These are phyloP conservation scores for Cyclotella choctawhatcheeana DNA, from an alignment of 108 stramenopile genomes.

Conservation along the genomic window DNA sequence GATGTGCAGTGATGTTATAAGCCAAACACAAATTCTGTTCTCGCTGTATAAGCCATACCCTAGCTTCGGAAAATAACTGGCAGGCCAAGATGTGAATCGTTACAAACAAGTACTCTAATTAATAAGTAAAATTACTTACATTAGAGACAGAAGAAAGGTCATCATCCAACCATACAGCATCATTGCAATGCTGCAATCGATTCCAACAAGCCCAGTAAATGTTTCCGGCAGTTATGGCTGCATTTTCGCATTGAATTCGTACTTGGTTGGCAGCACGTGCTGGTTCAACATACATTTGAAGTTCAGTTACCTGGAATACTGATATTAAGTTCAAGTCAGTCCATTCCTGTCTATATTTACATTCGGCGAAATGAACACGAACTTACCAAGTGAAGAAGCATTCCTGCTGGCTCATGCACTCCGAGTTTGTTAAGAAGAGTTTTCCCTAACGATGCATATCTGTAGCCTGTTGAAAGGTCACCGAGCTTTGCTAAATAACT, in stretches of 20 bases:
- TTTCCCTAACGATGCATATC: slow-evolving; percentile 6
- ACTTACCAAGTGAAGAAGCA: neutral
- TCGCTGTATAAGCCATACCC: neutral
- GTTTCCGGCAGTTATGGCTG: slow-evolving; percentile 26
- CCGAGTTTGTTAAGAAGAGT: slow-evolving; percentile 10
- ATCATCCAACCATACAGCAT: slow-evolving; percentile 5
- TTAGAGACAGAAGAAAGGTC: neutral
- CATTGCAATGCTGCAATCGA: neutral
- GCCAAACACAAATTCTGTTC: neutral
- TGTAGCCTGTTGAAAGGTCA: neutral
- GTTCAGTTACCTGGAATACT: too few relatives aligned
- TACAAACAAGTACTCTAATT: too few relatives aligned
- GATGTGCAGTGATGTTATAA: too few relatives aligned
- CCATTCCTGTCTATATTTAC: too few relatives aligned
- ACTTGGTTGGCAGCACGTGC: slow-evolving; percentile 3
- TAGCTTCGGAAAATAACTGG: neutral
- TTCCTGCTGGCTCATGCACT: slow-evolving; percentile 10
- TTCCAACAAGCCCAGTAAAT: slow-evolving; percentile 1
- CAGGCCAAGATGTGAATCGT: too few relatives aligned
- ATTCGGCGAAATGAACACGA: too few relatives aligned
- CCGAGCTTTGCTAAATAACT: neutral
- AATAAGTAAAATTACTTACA: too few relatives aligned
- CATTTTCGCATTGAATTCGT: slow-evolving; percentile 2
- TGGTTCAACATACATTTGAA: slow-evolving; percentile 13
- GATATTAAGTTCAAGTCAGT: too few relatives aligned